Conservation (phyloP, 2,329 filamentous ascomycete species). For the Helotiales sp. region DNA sequence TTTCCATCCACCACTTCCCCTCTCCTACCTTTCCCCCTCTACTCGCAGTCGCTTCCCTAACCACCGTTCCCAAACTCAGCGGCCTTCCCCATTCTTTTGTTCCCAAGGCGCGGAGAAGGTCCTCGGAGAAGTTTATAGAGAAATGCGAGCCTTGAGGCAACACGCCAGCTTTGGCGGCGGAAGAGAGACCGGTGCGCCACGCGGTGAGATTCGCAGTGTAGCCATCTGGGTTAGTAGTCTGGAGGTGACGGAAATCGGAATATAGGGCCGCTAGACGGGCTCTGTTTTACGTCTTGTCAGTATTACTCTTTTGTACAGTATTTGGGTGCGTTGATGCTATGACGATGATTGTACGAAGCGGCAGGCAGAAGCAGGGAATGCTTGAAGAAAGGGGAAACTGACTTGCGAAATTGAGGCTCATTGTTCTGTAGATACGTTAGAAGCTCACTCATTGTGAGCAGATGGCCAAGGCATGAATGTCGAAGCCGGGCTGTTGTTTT, state of each 20-base stretch:
- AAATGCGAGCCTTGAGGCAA: conserved; percentile 48
- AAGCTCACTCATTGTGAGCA: conserved; percentile 60
- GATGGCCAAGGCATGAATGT: neutral
- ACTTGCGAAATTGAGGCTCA: conserved; percentile 63
- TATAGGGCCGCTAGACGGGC: conserved; percentile 82
- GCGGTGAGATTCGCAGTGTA: conserved; percentile 77
- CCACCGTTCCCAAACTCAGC: conserved; percentile 74
- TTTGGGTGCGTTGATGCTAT: neutral
- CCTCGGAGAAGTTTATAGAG: conserved; percentile 56
- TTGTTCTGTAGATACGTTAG: conserved; percentile 63
- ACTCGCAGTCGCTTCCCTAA: conserved; percentile 71
- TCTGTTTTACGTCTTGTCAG: conserved; percentile 41
- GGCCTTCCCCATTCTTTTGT: conserved; percentile 79
- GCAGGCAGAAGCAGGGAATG: neutral
- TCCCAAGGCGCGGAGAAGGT: conserved; percentile 70
- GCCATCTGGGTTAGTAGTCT: conserved; percentile 78
- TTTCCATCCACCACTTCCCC: conserved; percentile 65
- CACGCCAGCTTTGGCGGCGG: conserved; percentile 63
- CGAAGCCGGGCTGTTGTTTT: neutral
- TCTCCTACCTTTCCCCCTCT: conserved; percentile 65
- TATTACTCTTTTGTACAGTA: neutral
- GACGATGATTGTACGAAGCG: neutral
- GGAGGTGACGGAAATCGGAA: conserved; percentile 78
- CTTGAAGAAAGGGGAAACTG: conserved; percentile 17
- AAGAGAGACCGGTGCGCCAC: conserved; percentile 75